A percentile compares a stretch with the other conserved stretches of the same genome.
phyloP scores from a whole-genome alignment of 768 basidiomycete species.

The Lenzites betulinus region DNA sequence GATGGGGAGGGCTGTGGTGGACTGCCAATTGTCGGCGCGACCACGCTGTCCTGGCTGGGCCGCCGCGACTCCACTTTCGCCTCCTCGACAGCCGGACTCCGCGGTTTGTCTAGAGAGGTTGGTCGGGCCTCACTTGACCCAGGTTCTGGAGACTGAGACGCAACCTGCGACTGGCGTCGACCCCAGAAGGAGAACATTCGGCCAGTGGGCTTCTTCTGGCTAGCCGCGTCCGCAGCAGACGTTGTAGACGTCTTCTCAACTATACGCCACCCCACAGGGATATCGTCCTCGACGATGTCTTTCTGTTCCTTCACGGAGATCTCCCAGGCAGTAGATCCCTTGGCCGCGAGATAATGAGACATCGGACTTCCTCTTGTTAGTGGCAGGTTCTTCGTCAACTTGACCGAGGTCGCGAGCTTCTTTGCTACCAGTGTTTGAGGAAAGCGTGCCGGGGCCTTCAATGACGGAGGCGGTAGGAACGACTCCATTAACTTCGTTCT shows the following conservation, averaged over 20 bases:
- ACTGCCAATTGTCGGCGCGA: conserved; percentile 10
- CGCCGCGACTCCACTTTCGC: conserved; percentile 15
- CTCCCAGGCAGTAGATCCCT: conserved; percentile 80
- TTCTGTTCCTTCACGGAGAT: conserved; percentile 57
- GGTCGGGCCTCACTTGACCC: neutral
- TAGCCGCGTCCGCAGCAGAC: conserved; percentile 44
- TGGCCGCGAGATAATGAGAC: conserved; percentile 66
- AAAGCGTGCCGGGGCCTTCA: conserved; percentile 54
- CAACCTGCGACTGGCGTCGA: conserved; percentile 32
- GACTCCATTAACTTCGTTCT: conserved; percentile 46
- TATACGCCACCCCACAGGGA: conserved; percentile 75
- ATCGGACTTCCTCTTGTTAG: conserved; percentile 64
- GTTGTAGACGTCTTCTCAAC: conserved; percentile 56
- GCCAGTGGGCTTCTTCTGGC: conserved; percentile 47
- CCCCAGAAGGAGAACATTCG: conserved; percentile 78
- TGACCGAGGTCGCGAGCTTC: conserved; percentile 59
- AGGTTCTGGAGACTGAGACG: neutral
- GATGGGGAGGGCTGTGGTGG: conserved; percentile 4
- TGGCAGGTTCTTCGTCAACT: conserved; percentile 60
- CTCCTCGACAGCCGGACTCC: conserved; percentile 10
- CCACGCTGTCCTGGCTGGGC: conserved; percentile 25
- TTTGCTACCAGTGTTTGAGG: conserved; percentile 58
- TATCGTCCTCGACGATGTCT: conserved; percentile 53
- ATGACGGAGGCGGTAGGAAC: conserved; percentile 50
- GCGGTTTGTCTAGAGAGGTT: conserved; percentile 10